Percentiles rank a stretch among this genome's conserved stretches.
These are phyloP conservation scores for Lathyrus tuberosus DNA, from an alignment of 306 rosid species.

Conservation along the genomic window DNA sequence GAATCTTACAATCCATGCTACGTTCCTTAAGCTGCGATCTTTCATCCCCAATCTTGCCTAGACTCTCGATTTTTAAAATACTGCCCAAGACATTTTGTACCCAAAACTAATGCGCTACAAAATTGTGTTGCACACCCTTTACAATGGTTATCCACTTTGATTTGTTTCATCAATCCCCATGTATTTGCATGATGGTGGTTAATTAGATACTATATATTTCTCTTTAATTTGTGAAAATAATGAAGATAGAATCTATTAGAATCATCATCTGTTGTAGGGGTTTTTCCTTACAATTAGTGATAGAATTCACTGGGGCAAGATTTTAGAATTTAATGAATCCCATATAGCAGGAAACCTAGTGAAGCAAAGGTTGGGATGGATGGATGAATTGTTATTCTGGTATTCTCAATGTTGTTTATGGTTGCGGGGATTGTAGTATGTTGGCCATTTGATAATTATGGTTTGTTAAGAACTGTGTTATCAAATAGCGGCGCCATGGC, in stretches of 20 bases:
- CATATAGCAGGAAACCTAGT: background rate
- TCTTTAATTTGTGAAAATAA: background rate
- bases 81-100: background rate
- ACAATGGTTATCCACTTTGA: conserved; percentile 1
- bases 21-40: background rate
- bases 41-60: background rate
- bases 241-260: background rate
- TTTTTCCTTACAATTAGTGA: conserved; percentile 4
- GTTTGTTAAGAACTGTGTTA: background rate
- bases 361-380: background rate
- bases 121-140: background rate
- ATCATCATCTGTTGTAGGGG: background rate
- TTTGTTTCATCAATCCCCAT: background rate
- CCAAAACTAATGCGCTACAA: background rate
- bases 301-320: background rate
- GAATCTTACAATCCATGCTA: background rate
- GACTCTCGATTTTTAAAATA: background rate
- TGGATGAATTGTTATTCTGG: background rate
- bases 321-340: background rate
- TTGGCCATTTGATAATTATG: conserved; percentile 10
- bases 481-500: too few species aligned
- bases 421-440: conserved; percentile 1
- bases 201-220: background rate
- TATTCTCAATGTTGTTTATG: background rate
- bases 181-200: background rate